These are phyloP conservation scores for Sisymbrium irio DNA, from an alignment of 345 rosid species.

Conservation along the genomic window DNA sequence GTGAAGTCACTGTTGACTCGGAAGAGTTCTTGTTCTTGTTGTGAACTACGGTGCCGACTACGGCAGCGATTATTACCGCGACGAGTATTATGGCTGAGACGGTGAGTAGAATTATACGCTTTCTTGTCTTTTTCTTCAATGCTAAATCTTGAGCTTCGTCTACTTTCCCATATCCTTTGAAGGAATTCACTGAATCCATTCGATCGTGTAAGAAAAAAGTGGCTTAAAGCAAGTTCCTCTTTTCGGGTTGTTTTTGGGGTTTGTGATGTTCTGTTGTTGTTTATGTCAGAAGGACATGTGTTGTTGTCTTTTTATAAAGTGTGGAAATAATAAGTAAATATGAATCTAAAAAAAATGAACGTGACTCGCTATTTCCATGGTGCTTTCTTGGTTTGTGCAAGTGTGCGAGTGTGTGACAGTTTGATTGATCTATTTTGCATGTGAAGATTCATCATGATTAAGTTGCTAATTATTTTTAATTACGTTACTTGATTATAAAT, in stretches of 20 bases:
- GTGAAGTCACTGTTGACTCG: conserved; percentile 15
- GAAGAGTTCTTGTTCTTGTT: conserved; percentile 20
- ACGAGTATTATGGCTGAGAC: conserved; percentile 44
- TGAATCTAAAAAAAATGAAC: conserved; percentile 20
- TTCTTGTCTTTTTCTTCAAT: conserved; percentile 52
- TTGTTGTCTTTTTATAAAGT: conserved; percentile 1
- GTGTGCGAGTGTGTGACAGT: background rate
- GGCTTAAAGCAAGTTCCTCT: background rate
- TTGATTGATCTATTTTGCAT: conserved; percentile 17
- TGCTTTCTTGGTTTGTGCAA: background rate
- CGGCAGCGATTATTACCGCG: conserved; percentile 49
- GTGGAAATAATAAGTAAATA: background rate
- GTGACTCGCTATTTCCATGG: background rate
- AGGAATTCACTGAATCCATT: conserved; percentile 73
- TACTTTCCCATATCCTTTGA: conserved; percentile 89
- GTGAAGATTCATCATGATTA: conserved; percentile 29
- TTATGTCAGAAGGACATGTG: background rate
- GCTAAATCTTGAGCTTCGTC: conserved; percentile 57
- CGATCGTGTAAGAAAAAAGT: background rate
- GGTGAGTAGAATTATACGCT: conserved; percentile 48
- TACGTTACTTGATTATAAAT: background rate
- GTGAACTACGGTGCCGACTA: conserved; percentile 48
- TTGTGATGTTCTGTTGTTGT: background rate
- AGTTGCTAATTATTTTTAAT: background rate
- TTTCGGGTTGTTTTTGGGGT: background rate